phyloP scores from a whole-genome alignment of 371 early-diverging fungal genomes.

The Mucor sp. region DNA sequence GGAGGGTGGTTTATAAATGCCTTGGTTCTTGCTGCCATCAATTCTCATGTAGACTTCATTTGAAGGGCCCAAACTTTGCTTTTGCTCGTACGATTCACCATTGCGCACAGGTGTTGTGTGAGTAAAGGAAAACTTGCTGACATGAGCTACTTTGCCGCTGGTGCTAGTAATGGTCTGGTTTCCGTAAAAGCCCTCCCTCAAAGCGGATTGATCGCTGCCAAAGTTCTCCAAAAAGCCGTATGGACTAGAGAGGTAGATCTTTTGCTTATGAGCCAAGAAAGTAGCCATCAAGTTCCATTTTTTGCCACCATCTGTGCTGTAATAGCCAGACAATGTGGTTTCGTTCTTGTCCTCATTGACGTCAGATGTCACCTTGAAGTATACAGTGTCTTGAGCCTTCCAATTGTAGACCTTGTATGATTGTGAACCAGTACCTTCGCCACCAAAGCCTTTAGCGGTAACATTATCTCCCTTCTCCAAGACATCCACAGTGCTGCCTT shows the following conservation, averaged over 20 bases:
- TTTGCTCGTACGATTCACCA: neutral
- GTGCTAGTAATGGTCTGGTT: conserved; percentile 11
- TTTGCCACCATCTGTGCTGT: neutral
- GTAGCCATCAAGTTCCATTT: conserved; percentile 16
- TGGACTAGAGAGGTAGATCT: neutral
- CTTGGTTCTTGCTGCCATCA: conserved; percentile 12
- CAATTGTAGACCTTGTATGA: conserved; percentile 7
- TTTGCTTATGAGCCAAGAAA: conserved; percentile 9
- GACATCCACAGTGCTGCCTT: conserved; percentile 16
- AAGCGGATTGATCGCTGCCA: neutral
- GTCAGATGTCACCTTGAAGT: conserved; percentile 8
- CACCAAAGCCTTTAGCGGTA: conserved; percentile 16
- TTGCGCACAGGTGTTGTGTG: neutral
- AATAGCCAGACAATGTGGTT: conserved; percentile 12
- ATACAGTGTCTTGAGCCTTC: conserved; percentile 11
- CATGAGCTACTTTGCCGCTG: neutral
- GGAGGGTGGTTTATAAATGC: conserved; percentile 4
- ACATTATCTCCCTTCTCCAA: neutral
- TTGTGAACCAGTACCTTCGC: conserved; percentile 24
- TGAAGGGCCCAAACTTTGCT: neutral
- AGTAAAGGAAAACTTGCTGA: neutral
- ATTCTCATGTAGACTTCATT: conserved; percentile 11
- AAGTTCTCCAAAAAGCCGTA: conserved; percentile 23
- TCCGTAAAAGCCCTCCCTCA: conserved; percentile 15
- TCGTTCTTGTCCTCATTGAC: conserved; percentile 1